Conservation (phyloP, 306 rosid species). For the Corylus heterophylla region DNA sequence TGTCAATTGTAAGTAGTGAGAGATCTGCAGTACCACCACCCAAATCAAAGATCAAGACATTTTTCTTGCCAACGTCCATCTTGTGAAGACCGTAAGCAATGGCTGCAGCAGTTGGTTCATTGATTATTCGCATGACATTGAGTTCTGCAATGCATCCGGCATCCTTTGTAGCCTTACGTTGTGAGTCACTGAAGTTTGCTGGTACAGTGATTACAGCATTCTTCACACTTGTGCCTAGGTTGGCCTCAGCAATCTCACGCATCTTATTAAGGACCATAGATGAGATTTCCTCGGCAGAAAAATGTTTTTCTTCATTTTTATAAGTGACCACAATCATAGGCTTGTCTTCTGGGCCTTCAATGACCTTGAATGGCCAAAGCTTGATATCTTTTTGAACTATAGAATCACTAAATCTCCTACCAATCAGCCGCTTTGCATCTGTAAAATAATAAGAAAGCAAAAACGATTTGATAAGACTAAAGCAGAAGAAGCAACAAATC, state of each 20-base stretch:
- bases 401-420: conserved; percentile 7
- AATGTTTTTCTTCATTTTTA: background rate
- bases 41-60: conserved; percentile 16
- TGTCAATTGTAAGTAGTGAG: conserved; percentile 7
- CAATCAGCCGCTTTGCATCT: conserved; percentile 16
- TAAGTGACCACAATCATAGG: conserved; percentile 11
- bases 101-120: conserved; percentile 16
- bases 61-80: background rate
- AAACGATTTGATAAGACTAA: too few relatives aligned
- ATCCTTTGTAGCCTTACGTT: background rate
- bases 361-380: conserved; percentile 5
- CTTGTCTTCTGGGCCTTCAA: background rate
- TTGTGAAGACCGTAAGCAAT: conserved; percentile 12
- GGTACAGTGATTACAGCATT: background rate
- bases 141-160: background rate
- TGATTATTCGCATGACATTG: background rate
- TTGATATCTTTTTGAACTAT: background rate
- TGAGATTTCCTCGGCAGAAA: conserved; percentile 2
- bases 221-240: background rate
- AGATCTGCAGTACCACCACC: conserved; percentile 22
- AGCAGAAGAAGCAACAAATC: too few relatives aligned
- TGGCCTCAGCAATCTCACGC: background rate
- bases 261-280: background rate
- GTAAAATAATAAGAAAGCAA: background rate
- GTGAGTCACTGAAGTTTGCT: background rate